These are phyloP conservation scores for Nothophytophthora sp. DNA, from an alignment of 352 stramenopile species.

Conservation along the genomic window DNA sequence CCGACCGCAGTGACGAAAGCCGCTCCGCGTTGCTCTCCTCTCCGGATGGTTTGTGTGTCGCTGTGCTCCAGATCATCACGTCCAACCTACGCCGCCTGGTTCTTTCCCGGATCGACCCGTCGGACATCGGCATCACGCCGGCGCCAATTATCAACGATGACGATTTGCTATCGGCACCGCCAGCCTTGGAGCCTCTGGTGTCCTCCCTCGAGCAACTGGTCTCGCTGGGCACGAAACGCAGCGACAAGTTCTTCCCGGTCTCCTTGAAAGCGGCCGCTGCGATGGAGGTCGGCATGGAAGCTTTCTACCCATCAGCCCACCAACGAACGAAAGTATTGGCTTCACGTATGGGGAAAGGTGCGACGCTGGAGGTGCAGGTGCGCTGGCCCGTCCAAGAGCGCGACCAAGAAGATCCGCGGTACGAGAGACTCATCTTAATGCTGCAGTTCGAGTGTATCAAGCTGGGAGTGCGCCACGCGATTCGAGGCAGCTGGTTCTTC, in stretches of 20 bases:
- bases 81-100: constrained; percentile 84
- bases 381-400: constrained; percentile 86
- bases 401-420: constrained; percentile 87
- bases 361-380: constrained; percentile 85
- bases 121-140: constrained; percentile 68
- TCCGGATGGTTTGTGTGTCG: constrained; percentile 69
- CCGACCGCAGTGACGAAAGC: constrained; percentile 1
- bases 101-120: constrained; percentile 72
- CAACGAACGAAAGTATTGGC: constrained; percentile 82
- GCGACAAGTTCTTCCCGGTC: constrained; percentile 75
- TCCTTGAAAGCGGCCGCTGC: constrained; percentile 84
- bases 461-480: constrained; percentile 61
- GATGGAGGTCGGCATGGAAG: constrained; percentile 86
- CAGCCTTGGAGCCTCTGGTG: constrained; percentile 67
- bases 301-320: constrained; percentile 84
- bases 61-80: constrained; percentile 73
- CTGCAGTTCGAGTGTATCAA: constrained; percentile 87
- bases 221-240: constrained; percentile 78
- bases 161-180: constrained; percentile 55
- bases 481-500: constrained; percentile 81
- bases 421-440: constrained; percentile 86
- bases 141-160: constrained; percentile 34
- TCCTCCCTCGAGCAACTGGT: constrained; percentile 75
- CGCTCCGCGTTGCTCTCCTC: constrained; percentile 38
- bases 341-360: constrained; percentile 81